Conservation (phyloP, 2,329 filamentous ascomycete species). For the Trichoderma asperellum region DNA sequence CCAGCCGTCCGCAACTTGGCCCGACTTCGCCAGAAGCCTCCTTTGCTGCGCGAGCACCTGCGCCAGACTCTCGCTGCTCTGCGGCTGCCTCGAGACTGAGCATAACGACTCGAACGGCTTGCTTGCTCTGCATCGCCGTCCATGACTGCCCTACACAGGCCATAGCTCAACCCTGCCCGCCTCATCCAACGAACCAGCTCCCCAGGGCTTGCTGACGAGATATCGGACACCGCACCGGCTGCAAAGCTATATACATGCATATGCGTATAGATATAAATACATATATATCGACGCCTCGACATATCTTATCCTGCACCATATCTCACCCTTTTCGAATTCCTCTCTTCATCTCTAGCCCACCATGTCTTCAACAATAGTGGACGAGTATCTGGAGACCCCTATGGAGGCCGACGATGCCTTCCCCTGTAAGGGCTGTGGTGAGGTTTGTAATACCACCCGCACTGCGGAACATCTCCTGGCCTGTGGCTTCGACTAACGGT, state of each 20-base stretch:
- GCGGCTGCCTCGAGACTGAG: neutral
- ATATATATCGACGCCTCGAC: slow-evolving; percentile 16
- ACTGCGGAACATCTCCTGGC: neutral
- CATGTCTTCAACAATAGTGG: slow-evolving; percentile 56
- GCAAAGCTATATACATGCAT: slow-evolving; percentile 7
- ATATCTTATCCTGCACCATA: slow-evolving; percentile 15
- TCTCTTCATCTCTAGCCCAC: slow-evolving; percentile 26
- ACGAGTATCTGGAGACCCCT: slow-evolving; percentile 65
- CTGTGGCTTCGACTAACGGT: slow-evolving; percentile 22
- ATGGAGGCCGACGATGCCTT: slow-evolving; percentile 83
- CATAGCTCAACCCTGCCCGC: slow-evolving; percentile 21
- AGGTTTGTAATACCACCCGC: slow-evolving; percentile 59
- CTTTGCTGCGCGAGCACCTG: neutral
- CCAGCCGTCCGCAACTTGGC: slow-evolving; percentile 18
- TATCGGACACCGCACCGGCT: slow-evolving; percentile 18
- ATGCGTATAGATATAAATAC: slow-evolving; percentile 1
- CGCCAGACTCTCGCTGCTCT: slow-evolving; percentile 10
- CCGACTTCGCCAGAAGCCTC: neutral
- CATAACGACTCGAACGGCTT: neutral
- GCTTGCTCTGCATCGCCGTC: slow-evolving; percentile 22
- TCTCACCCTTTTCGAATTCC: neutral
- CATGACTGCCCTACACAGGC: slow-evolving; percentile 24
- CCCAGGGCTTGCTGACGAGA: slow-evolving; percentile 20
- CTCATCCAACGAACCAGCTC: slow-evolving; percentile 1
- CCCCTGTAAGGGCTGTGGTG: slow-evolving; percentile 90